Evolutionary conservation across 2,329 filamentous ascomycete genomes (phyloP).

Genomic region (Penicillium brevicompactum): DNA sequence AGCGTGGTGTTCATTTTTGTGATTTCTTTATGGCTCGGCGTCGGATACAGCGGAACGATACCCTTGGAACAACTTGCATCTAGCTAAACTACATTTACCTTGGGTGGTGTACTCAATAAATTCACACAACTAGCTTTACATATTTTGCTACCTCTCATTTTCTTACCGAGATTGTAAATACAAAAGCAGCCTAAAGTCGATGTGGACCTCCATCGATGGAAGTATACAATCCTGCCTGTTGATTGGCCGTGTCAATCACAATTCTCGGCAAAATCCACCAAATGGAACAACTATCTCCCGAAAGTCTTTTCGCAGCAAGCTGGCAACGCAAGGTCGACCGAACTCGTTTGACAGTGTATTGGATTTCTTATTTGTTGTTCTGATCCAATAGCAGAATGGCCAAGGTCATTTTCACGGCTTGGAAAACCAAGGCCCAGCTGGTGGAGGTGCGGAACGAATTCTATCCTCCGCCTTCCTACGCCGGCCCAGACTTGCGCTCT

Average conservation of each 20-base stretch:
- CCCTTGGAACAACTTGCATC: conserved; percentile 20
- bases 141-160: neutral
- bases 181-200: no score
- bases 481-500: conserved; percentile 41
- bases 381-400: conserved; percentile 32
- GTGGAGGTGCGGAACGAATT: conserved; percentile 42
- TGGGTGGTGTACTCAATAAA: conserved; percentile 3
- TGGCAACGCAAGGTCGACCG: conserved; percentile 7
- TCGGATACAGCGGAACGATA: conserved; percentile 30
- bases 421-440: conserved; percentile 42
- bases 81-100: neutral
- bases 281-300: conserved; percentile 24
- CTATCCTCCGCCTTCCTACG: conserved; percentile 37
- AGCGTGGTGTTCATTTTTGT: conserved; percentile 35
- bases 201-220: neutral
- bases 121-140: neutral
- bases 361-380: neutral
- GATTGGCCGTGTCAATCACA: conserved; percentile 12
- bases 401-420: conserved; percentile 45
- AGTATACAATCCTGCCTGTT: neutral
- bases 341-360: neutral
- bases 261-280: conserved; percentile 16
- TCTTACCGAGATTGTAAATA: neutral
- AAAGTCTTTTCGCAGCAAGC: conserved; percentile 18
- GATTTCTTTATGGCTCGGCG: conserved; percentile 11